These are phyloP conservation scores for Fomitopsis pinicola DNA, from an alignment of 1,284 basidiomycete genomes.

Conservation along the genomic window DNA sequence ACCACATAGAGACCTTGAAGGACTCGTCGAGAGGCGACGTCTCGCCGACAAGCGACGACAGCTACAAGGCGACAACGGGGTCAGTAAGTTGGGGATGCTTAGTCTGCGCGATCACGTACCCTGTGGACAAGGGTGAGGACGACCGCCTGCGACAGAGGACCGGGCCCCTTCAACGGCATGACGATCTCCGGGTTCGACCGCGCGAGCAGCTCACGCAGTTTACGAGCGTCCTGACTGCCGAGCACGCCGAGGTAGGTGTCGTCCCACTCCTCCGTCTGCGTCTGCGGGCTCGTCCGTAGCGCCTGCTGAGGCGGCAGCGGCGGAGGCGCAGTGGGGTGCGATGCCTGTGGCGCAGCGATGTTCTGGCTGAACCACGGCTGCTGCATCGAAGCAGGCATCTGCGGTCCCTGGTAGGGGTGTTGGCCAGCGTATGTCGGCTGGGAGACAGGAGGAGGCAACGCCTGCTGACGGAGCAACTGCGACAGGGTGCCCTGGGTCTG, in stretches of 20 bases:
- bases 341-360: constrained; percentile 72
- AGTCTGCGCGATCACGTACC: constrained; percentile 38
- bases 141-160: constrained; percentile 75
- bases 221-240: constrained; percentile 64
- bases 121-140: constrained; percentile 76
- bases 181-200: constrained; percentile 73
- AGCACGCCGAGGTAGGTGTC: constrained; percentile 73
- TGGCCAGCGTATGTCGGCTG: constrained; percentile 17
- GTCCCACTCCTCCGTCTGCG: constrained; percentile 72
- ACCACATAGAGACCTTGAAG: constrained; percentile 79
- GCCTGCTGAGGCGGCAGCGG: constrained; percentile 40
- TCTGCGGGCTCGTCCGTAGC: constrained; percentile 45
- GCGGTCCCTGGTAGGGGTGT: constrained; percentile 19
- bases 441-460: constrained; percentile 18
- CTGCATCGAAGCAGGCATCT: constrained; percentile 38
- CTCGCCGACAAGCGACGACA: constrained; percentile 68
- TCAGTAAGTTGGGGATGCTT: background rate
- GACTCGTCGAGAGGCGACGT: constrained; percentile 69
- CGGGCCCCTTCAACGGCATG: constrained; percentile 66
- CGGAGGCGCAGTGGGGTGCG: constrained; percentile 66
- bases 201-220: constrained; percentile 67
- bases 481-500: constrained; percentile 16
- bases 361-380: constrained; percentile 49
- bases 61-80: constrained; percentile 33
- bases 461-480: constrained; percentile 23